Conservation (phyloP, 1,284 basidiomycete genomes). For the Irpex sp. region DNA sequence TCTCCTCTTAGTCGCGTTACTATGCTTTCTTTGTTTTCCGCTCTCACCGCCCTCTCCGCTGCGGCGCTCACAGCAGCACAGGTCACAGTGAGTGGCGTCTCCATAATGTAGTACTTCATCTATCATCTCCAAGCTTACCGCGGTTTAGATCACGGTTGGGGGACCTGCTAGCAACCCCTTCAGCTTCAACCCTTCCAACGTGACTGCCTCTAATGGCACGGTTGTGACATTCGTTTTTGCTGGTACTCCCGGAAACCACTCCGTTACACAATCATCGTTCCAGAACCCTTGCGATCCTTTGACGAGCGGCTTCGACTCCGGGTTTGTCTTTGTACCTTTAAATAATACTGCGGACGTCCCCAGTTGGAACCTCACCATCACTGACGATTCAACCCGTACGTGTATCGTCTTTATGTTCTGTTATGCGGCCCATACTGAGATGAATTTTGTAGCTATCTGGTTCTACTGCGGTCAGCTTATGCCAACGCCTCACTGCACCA, state of each 20-base stretch:
- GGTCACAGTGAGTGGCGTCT: constrained; percentile 4
- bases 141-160: background rate
- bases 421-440: too few relatives aligned
- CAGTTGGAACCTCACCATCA: constrained; percentile 45
- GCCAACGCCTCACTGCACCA: constrained; percentile 39
- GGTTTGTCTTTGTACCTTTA: constrained; percentile 30
- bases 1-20: background rate
- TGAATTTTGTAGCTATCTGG: constrained; percentile 45
- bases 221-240: constrained; percentile 45
- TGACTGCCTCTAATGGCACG: constrained; percentile 42
- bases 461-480: constrained; percentile 56
- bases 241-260: constrained; percentile 48
- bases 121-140: background rate
- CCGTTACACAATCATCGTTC: constrained; percentile 50
- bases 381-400: constrained; percentile 38
- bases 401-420: background rate
- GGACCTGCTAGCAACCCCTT: constrained; percentile 19
- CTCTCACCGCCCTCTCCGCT: constrained; percentile 15
- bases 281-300: constrained; percentile 40
- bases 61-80: constrained; percentile 21
- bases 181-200: constrained; percentile 40
- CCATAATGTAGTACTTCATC: background rate
- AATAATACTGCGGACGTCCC: constrained; percentile 22
- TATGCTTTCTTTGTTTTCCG: constrained; percentile 17
- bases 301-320: constrained; percentile 46